A percentile compares a stretch with the other conserved stretches of the same genome.
Evolutionary conservation across 768 basidiomycete species (phyloP).

Genomic region (Boletellus emodensis): DNA sequence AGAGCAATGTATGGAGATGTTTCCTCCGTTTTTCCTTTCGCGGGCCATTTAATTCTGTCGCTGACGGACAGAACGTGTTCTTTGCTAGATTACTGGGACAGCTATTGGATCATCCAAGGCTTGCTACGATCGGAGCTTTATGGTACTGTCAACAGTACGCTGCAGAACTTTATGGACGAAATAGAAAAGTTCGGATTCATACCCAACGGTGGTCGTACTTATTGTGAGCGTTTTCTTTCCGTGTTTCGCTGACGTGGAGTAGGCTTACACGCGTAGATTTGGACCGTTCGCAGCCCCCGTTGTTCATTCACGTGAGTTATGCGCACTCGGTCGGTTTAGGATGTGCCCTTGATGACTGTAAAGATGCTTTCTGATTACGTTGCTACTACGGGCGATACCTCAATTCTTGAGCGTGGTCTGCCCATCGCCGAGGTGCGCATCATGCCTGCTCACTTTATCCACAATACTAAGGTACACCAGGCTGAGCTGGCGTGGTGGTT

Average conservation of each 20-base stretch:
- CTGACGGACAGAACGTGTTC: neutral
- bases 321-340: neutral
- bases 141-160: constrained; percentile 65
- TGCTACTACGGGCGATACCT: constrained; percentile 59
- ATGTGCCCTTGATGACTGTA: neutral
- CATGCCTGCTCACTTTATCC: neutral
- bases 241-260: neutral
- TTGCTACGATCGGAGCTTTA: constrained; percentile 78
- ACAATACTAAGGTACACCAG: constrained; percentile 31
- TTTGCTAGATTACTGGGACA: constrained; percentile 53
- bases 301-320: constrained; percentile 69
- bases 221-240: constrained; percentile 47
- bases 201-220: constrained; percentile 91
- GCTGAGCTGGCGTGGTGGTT: constrained; percentile 83
- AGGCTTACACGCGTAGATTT: constrained; percentile 47
- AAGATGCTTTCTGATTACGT: constrained; percentile 93
- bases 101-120: constrained; percentile 87
- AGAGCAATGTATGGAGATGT: constrained; percentile 63
- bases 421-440: constrained; percentile 69
- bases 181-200: constrained; percentile 82
- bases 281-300: constrained; percentile 87
- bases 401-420: constrained; percentile 76
- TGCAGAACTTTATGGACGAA: constrained; percentile 96
- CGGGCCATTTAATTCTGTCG: neutral
- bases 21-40: neutral